Base-by-base conservation (phyloP, 345 rosid genomes). In the Carallia pectinifolia region DNA sequence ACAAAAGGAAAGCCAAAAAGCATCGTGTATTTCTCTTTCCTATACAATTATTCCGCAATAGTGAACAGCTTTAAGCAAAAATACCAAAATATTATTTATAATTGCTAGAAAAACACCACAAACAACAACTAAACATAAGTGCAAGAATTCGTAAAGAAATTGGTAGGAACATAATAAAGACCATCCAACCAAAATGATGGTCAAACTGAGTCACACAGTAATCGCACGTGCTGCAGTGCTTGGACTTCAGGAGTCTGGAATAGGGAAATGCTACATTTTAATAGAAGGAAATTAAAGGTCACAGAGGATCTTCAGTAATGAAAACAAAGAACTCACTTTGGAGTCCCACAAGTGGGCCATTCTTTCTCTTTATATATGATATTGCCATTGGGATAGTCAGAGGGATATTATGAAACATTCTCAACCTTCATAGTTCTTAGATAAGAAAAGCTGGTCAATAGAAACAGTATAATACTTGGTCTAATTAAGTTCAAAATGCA, bases 121-220 rank as follows among this genome's bases (percentile, higher is more conserved):
- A 50, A 67, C 31, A 64, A 47, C 34, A 39, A 55, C 30, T 52
- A 9, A 63, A 16, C 15, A 39, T 44, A n/a, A 69, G 12, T 19
- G 16, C 47, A 9, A 15, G 40, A 18, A 64, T 64, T 0, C 9
- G 31, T 52, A 13, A 37, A 16, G 27, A 19, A 19, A 12, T 66
- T 33, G 7, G 18, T 29, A 54, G 68, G 55, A 65, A 65, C 18
- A 10, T 8, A 65, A 74, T 18, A 61, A 86, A 1, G 71, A 93
- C 98, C 98, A 91, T 93, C 98, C 98, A 93, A 58, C 98, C 96
- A 80, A 96, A 93, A 68, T 93, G 98, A 83, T 91, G 97, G 66
- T 93, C 98, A 79, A 93, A 93, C 55, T 97, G 89, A 52, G 97
- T 97, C 33, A 91, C 92, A 84, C 97, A 91, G 12, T 90, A 87